phyloP scores from a whole-genome alignment of 2,329 filamentous ascomycete species.

The Penicillium capsulatum region DNA sequence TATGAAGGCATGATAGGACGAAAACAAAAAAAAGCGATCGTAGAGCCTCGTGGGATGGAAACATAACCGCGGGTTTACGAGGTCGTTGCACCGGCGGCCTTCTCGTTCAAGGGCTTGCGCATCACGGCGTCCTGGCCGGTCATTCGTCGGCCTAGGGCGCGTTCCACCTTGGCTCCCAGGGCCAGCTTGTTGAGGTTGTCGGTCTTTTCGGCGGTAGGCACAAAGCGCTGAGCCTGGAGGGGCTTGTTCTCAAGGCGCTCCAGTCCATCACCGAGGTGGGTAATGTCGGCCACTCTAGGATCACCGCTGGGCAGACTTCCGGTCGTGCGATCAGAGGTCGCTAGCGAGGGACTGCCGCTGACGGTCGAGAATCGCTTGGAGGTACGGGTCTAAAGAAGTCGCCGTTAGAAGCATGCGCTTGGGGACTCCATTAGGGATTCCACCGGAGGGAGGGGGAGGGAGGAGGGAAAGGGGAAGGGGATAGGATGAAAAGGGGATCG shows the following conservation, averaged over 20 bases:
- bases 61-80: conserved; percentile 5
- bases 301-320: conserved; percentile 41
- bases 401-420: conserved; percentile 8
- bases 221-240: conserved; percentile 74
- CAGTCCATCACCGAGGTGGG: conserved; percentile 73
- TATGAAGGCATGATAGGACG: conserved; percentile 20
- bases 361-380: conserved; percentile 54
- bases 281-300: conserved; percentile 60
- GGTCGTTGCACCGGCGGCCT: conserved; percentile 26
- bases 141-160: conserved; percentile 82
- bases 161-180: conserved; percentile 83
- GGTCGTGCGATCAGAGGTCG: conserved; percentile 45
- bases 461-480: not conserved
- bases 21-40: conserved; percentile 13
- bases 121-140: conserved; percentile 75
- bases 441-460: conserved; percentile 3
- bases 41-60: conserved; percentile 4
- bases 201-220: conserved; percentile 72
- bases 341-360: conserved; percentile 46
- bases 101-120: conserved; percentile 59
- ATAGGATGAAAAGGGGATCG: conserved; percentile 6
- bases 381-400: conserved; percentile 43
- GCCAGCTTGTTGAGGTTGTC: conserved; percentile 81
- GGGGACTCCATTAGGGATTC: too few relatives aligned
- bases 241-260: conserved; percentile 88